Evolutionary conservation across 345 rosid genomes (phyloP).

Genomic region (Citrus medica): DNA sequence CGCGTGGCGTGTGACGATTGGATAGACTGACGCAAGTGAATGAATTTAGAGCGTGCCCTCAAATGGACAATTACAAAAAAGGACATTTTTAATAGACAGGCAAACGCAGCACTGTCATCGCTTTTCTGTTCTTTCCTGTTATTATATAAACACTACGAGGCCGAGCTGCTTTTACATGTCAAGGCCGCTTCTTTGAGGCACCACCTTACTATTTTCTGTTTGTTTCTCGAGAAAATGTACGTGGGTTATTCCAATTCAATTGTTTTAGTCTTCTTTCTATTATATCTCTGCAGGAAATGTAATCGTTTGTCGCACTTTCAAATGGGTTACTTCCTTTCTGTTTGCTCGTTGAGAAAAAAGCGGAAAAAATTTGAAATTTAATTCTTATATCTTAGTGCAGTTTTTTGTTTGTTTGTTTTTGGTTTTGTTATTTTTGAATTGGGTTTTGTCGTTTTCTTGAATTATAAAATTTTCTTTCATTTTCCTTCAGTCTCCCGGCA

Average conservation of each 20-base stretch:
- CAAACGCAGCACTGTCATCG: background rate
- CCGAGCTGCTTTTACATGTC: background rate
- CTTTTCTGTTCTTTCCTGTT: background rate
- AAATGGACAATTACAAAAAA: background rate
- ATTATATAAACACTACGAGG: background rate
- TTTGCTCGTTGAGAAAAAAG: conserved; percentile 1
- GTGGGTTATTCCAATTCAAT: background rate
- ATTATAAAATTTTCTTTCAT: background rate
- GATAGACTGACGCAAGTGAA: background rate
- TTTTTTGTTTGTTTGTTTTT: background rate
- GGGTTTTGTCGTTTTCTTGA: background rate
- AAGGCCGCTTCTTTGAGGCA: background rate
- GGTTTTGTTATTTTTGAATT: background rate
- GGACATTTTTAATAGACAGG: background rate
- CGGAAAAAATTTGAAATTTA: no score
- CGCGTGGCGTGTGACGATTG: background rate
- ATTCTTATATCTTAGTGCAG: background rate
- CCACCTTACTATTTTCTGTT: background rate
- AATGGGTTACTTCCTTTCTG: background rate
- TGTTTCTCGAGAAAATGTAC: background rate
- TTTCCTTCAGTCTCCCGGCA: background rate
- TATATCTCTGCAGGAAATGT: background rate
- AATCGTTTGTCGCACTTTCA: background rate
- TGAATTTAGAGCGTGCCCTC: background rate
- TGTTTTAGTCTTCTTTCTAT: background rate